Base-by-base conservation (phyloP, 352 stramenopile genomes). In the Pythium dissotocum region DNA sequence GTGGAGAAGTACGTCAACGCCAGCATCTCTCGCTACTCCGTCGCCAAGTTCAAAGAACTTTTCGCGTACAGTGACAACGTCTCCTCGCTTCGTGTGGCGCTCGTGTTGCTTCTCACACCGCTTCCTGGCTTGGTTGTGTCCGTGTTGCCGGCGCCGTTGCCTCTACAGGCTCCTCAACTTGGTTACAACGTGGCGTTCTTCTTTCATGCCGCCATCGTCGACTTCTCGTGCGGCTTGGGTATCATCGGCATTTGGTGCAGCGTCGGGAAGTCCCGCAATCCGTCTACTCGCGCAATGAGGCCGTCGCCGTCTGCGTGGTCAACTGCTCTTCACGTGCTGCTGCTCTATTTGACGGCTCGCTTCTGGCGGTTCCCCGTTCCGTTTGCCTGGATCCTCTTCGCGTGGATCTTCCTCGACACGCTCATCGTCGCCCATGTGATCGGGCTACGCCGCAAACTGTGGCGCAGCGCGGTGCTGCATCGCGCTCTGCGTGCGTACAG, bases 311-410 rank as follows among this genome's bases (percentile, higher is more conserved):
- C 4, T 64, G 53, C 13, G 14, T 26, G 8, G 13, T 71, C 36
- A 52, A 48, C 42, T 2, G 32, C 49, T 26, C 44, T 66, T 18
- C 53, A 61, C 32, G 24, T 44, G 1, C 2, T 48, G n/a, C 61
- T 52, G 24, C 53, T 55, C 4, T 61, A 58, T 51, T 5, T 24
- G 18, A 51, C 40, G 2, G 46, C 35, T 12, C 28, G 28, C 18
- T 58, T 40, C 12, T 71, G 65, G 65, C 48, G 58, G 13, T 71
- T 54, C 33, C 65, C 65, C 18, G 52, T 62, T 8, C 65, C 65
- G 58, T 71, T 71, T 40, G 16, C 24, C 14, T 57, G 38, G 52
- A 58, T 63, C 7, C 14, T 60, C 18, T 61, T 54, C 24, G 35
- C 49, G 5, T 5, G 18, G 6, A 28, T 54, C 8, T 66, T 26